Base-by-base conservation (phyloP, 1,284 basidiomycete genomes). In the Rhodotorula sp. region DNA sequence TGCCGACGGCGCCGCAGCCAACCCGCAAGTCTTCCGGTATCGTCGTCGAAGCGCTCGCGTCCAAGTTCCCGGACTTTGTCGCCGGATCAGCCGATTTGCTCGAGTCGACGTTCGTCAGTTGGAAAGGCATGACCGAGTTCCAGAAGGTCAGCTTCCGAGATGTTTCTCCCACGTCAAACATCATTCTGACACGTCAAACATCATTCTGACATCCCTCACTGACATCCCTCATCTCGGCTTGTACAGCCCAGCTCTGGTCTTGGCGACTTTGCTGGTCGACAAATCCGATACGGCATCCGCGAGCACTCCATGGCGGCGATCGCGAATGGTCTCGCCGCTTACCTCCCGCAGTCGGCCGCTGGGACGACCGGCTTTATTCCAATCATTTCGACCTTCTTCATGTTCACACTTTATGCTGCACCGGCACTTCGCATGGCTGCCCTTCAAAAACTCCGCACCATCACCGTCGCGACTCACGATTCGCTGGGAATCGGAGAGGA, bases 1-100 rank as follows among this genome's bases (percentile, higher is more conserved):
- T 15, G 93, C 96, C 79, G 82, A 90, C 62, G 91, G 93, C 53
- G 88, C 91, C 79, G 95, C 91, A 79, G 94, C 93, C 93, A 20
- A 91, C 91, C 70, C 89, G 94, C 79, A 96, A 96, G 84, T 86
- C 93, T 64, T 95, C 93, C 51, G 95, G 96, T 83, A 90, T 91
- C 75, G 90, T 90, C 69, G 85, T 97, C 79, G 89, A 88, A 75
- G 87, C 89, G 66, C 84, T 96, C 75, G 86, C 87, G 60, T 86
- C 88, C 71, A 83, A 81, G 60, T 83, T 97, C 58, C 93, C 94
- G 68, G 95, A 97, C 73, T 74, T 82, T 54, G 74, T 82, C 44
- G 77, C 74, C 18, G 77, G 77, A 59, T 76, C 76, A 29, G 73
- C 75, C 67, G 70, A 76, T 66, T 51, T 77, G n/a, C 72, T 73